Evolutionary conservation across 495 filamentous ascomycete species (phyloP).

Genomic region (Podospora australis): DNA sequence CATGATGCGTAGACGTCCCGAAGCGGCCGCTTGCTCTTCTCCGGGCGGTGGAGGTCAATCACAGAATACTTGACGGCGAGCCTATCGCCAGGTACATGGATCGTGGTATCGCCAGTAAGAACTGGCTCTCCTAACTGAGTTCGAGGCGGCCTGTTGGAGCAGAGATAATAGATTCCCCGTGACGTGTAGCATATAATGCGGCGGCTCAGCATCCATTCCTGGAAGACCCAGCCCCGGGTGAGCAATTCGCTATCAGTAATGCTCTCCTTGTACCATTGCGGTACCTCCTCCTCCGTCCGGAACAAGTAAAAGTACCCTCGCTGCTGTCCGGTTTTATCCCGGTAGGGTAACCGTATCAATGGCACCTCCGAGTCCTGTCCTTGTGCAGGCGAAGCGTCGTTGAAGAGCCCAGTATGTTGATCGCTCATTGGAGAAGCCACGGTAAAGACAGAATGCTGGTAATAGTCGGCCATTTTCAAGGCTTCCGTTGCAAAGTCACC

Average conservation of each 20-base stretch:
- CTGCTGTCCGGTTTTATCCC: not conserved
- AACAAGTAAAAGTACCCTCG: slow-evolving; percentile 7
- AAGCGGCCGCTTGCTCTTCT: too few species aligned
- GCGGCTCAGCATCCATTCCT: slow-evolving; percentile 12
- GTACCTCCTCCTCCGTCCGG: not conserved
- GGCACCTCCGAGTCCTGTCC: not conserved
- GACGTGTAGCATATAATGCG: slow-evolving; percentile 10
- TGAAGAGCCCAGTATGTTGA: slow-evolving; percentile 3
- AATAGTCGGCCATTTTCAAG: slow-evolving; percentile 10
- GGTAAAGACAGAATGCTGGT: slow-evolving; percentile 11
- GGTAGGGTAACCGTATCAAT: slow-evolving; percentile 3
- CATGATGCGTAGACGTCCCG: not conserved
- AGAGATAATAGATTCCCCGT: not conserved
- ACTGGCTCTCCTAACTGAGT: too few species aligned
- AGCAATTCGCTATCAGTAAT: slow-evolving; percentile 7
- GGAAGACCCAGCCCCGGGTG: slow-evolving; percentile 11
- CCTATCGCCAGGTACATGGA: too few species aligned
- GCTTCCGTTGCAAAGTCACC: slow-evolving; percentile 5
- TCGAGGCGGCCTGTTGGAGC: not conserved
- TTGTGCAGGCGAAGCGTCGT: too few species aligned
- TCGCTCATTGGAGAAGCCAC: slow-evolving; percentile 2
- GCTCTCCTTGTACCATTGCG: not conserved
- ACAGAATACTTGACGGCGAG: too few species aligned
- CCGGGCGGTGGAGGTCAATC: too few species aligned
- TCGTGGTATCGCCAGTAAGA: too few species aligned